phyloP scores from a whole-genome alignment of 257 asterid genomes.

The Solanum tarijense region DNA sequence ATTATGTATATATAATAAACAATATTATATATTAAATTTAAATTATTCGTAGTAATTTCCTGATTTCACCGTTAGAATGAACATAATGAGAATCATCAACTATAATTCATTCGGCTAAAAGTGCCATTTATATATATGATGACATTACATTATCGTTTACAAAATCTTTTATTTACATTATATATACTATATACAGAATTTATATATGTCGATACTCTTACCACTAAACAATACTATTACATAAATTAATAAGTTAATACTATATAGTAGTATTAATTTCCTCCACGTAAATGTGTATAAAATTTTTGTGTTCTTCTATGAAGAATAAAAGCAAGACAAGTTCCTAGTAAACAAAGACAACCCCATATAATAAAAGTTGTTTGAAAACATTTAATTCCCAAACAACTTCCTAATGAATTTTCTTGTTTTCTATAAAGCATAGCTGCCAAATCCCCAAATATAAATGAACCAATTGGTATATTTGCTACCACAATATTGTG shows the following conservation, averaged over 20 bases:
- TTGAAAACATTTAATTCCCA: constrained; percentile 45
- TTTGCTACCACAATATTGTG: constrained; percentile 62
- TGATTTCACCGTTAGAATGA: too few species aligned
- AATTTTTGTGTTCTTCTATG: constrained; percentile 36
- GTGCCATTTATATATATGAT: not conserved
- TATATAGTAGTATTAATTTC: not conserved
- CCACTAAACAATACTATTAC: not conserved
- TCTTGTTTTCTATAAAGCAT: constrained; percentile 27
- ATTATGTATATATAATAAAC: too few species aligned
- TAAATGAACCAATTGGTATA: constrained; percentile 59
- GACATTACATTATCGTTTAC: not conserved
- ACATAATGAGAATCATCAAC: not conserved
- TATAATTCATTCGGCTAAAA: not conserved
- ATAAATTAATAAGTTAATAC: not conserved
- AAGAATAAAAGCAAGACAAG: constrained; percentile 32
- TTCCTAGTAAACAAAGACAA: constrained; percentile 41
- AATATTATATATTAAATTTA: too few species aligned
- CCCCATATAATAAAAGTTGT: constrained; percentile 53
- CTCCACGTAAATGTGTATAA: not conserved
- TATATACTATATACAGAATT: not conserved
- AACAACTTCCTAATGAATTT: constrained; percentile 24
- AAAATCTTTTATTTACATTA: not conserved
- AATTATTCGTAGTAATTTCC: too few species aligned
- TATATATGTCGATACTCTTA: too few species aligned
- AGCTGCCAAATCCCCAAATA: constrained; percentile 63